These are phyloP conservation scores for Cladosporium oxysporum DNA, from an alignment of 2,329 filamentous ascomycete species.

Conservation along the genomic window DNA sequence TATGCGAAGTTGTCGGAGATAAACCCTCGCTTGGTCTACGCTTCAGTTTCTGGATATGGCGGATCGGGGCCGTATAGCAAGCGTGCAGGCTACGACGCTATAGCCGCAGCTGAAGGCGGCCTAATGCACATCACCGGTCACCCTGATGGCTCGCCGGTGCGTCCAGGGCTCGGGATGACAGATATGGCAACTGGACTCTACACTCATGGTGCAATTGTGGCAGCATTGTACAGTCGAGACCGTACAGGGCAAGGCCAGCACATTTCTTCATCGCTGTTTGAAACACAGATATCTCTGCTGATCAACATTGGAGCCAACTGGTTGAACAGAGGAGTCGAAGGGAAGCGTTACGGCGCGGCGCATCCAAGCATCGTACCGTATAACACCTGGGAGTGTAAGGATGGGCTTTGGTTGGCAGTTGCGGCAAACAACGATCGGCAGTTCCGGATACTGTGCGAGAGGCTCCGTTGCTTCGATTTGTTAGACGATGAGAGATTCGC, in stretches of 20 bases:
- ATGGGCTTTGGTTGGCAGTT: slow-evolving; percentile 34
- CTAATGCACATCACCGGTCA: slow-evolving; percentile 50
- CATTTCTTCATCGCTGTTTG: slow-evolving; percentile 49
- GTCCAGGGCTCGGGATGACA: slow-evolving; percentile 46
- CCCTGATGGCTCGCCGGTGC: slow-evolving; percentile 42
- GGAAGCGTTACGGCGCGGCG: slow-evolving; percentile 47
- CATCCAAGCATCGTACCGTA: slow-evolving; percentile 53
- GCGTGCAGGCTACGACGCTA: slow-evolving; percentile 50
- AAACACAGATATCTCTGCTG: slow-evolving; percentile 46
- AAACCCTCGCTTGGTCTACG: slow-evolving; percentile 46
- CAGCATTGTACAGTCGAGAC: slow-evolving; percentile 43
- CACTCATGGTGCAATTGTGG: slow-evolving; percentile 48
- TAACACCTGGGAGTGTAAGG: slow-evolving; percentile 45
- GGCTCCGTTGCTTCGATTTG: slow-evolving; percentile 31
- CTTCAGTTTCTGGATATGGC: slow-evolving; percentile 49
- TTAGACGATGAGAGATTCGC: slow-evolving; percentile 34
- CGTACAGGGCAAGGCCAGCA: slow-evolving; percentile 45
- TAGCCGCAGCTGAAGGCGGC: slow-evolving; percentile 47
- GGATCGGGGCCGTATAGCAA: slow-evolving; percentile 44
- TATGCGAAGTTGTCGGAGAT: slow-evolving; percentile 41
- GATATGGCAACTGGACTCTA: slow-evolving; percentile 51
- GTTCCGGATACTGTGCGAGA: slow-evolving; percentile 40
- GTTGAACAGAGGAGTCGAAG: slow-evolving; percentile 45
- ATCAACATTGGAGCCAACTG: slow-evolving; percentile 46
- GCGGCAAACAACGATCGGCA: slow-evolving; percentile 42